Percentiles rank a stretch among this genome's conserved stretches.
Conservation (phyloP, 805 yeast genomes). For the Metschnikowia aberdeeniae region DNA sequence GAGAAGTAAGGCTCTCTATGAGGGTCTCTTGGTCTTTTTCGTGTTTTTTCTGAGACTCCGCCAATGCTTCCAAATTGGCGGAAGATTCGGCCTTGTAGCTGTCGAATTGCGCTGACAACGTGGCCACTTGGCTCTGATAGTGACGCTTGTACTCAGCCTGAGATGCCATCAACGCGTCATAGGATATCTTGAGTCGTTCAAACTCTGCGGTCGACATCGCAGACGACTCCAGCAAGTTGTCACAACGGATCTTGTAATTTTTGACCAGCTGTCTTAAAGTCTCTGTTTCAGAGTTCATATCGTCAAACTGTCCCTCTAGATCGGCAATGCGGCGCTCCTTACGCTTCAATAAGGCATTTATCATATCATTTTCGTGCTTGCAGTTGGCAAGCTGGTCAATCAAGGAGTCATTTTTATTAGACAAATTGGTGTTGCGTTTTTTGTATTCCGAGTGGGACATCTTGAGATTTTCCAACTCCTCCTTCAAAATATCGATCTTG, state of each 20-base stretch:
- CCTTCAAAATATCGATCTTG: slow-evolving; percentile 40
- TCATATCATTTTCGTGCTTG: slow-evolving; percentile 74
- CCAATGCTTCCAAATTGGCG: slow-evolving; percentile 32
- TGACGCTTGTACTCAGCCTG: slow-evolving; percentile 50
- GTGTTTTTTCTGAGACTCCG: slow-evolving; percentile 35
- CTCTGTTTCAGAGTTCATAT: slow-evolving; percentile 45
- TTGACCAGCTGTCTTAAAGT: slow-evolving; percentile 46
- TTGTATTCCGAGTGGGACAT: slow-evolving; percentile 44
- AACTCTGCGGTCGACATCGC: slow-evolving; percentile 45
- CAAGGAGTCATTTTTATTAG: slow-evolving; percentile 48
- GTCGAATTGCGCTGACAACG: slow-evolving; percentile 34
- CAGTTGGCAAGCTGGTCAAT: slow-evolving; percentile 65
- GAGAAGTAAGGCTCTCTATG: slow-evolving; percentile 45
- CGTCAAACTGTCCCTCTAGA: slow-evolving; percentile 55
- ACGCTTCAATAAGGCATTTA: slow-evolving; percentile 61
- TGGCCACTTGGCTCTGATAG: slow-evolving; percentile 41
- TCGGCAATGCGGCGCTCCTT: slow-evolving; percentile 68
- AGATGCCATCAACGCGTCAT: slow-evolving; percentile 51
- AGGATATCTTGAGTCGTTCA: slow-evolving; percentile 53
- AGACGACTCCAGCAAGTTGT: slow-evolving; percentile 45
- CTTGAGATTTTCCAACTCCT: slow-evolving; percentile 41
- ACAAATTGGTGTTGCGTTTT: slow-evolving; percentile 46
- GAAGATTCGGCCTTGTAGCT: slow-evolving; percentile 34
- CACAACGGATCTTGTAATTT: slow-evolving; percentile 47
- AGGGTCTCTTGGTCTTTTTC: slow-evolving; percentile 49